Evolutionary conservation across 1,284 basidiomycete species (phyloP).

Genomic region (Mycena sp.): DNA sequence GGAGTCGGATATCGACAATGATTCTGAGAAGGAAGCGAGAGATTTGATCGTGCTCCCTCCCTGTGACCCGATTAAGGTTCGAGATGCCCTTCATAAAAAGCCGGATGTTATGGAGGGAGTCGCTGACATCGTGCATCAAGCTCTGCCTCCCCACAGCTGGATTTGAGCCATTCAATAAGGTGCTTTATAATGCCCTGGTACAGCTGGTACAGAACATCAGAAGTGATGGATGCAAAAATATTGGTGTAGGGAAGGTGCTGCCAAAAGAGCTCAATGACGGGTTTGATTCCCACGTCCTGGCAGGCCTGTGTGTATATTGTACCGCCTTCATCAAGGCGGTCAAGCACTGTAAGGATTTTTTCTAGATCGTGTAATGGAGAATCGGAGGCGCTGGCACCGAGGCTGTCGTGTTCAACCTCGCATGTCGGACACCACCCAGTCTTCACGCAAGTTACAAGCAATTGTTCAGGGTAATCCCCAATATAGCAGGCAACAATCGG

Average conservation of each 20-base stretch:
- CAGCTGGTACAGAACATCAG: too few species aligned
- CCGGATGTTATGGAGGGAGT: constrained; percentile 30
- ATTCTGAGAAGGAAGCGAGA: too few species aligned
- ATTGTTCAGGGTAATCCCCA: constrained; percentile 18
- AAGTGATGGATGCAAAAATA: too few species aligned
- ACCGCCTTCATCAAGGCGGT: constrained; percentile 17
- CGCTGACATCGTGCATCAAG: constrained; percentile 27
- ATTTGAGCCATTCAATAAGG: too few species aligned
- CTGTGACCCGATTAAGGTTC: constrained; percentile 34
- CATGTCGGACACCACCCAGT: constrained; percentile 8
- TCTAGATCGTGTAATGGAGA: constrained; percentile 19
- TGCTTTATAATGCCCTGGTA: too few species aligned
- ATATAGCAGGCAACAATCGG: constrained; percentile 4
- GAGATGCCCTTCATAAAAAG: constrained; percentile 43
- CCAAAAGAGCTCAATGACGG: constrained; percentile 47
- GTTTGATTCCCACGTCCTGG: constrained; percentile 28
- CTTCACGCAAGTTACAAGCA: not conserved
- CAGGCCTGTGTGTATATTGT: constrained; percentile 22
- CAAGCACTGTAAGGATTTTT: constrained; percentile 19
- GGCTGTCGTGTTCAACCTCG: constrained; percentile 14
- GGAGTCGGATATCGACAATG: too few species aligned
- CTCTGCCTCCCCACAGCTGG: constrained; percentile 34
- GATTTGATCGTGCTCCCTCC: too few species aligned
- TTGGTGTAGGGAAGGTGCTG: too few species aligned
- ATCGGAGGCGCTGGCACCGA: constrained; percentile 18